Conservation (phyloP, 108 stramenopile genomes). For the Skeletonema tropicum region DNA sequence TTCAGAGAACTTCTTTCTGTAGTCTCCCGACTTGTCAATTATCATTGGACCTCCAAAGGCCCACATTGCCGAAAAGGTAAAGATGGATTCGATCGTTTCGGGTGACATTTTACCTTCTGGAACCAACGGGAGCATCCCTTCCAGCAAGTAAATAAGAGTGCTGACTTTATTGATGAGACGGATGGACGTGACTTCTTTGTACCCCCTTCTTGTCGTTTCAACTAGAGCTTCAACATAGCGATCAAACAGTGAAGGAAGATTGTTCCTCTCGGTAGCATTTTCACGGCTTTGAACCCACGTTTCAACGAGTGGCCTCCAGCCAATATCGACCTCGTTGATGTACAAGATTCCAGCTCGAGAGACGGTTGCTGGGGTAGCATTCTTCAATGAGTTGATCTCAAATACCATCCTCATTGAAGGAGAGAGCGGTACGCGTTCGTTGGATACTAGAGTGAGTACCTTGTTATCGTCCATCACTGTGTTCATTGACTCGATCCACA, state of each 20-base stretch:
- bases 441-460: slow-evolving; percentile 89
- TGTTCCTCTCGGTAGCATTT: slow-evolving; percentile 60
- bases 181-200: slow-evolving; percentile 83
- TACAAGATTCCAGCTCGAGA: slow-evolving; percentile 91
- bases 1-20: slow-evolving; percentile 79
- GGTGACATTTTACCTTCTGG: slow-evolving; percentile 69
- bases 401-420: slow-evolving; percentile 94
- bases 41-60: slow-evolving; percentile 93
- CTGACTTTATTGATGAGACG: slow-evolving; percentile 82
- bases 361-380: slow-evolving; percentile 92
- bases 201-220: slow-evolving; percentile 75
- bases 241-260: slow-evolving; percentile 82
- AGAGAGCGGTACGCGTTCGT: slow-evolving; percentile 89
- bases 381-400: slow-evolving; percentile 90
- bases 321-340: slow-evolving; percentile 90
- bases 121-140: slow-evolving; percentile 60
- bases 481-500: slow-evolving; percentile 96
- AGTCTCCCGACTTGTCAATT: slow-evolving; percentile 84
- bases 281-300: slow-evolving; percentile 75
- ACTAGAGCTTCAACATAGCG: slow-evolving; percentile 81
- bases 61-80: slow-evolving; percentile 86
- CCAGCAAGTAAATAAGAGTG: slow-evolving; percentile 79
- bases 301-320: slow-evolving; percentile 90
- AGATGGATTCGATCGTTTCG: slow-evolving; percentile 70
- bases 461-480: slow-evolving; percentile 97